Base-by-base conservation (phyloP, 2,329 filamentous ascomycete genomes). In the Fusarium sp. region DNA sequence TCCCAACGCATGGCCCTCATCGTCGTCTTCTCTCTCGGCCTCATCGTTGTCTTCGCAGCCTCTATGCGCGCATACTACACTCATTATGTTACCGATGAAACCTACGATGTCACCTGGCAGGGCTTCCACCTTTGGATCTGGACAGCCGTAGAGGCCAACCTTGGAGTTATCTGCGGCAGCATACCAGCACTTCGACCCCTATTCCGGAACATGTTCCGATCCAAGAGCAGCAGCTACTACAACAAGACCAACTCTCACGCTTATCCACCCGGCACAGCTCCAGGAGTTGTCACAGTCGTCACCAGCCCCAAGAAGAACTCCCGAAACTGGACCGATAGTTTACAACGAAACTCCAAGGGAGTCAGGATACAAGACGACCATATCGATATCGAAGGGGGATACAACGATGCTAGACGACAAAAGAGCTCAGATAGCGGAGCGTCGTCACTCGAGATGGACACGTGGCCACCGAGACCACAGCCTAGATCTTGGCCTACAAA, bases 61-160 rank as follows among this genome's bases (percentile, higher is more conserved):
- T 77, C 77, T 37, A 76, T 83, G 76, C 77, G 82, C 5, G 78
- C 79, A 7, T 83, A 83, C 63, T 84, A 80, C 78, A 74, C 80
- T 25, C 74, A 80, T 55, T 74, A 78, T 52, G 80, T 83, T 15
- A 79, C 81, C 10, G 69, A 78, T 35, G 46, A 78, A 38, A 82
- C 80, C 4, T 83, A 81, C 71, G 82, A 84, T 66, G 79, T 83
- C 1, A 84, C 82, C 5, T 84, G 82, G 82, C 71, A 82, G 12
- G 81, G 82, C 2, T 82, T 82, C 49, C 71, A 82, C 19, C 74
- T 84, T 23, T 84, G 82, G 82, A 80, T 83, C 35, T 84, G 82
- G 82, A 83, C 82, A 3, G 80, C 82, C 5, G 78, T 83, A 27
- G 82, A 84, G 64, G 81, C 80, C 4, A 83, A 84, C 52, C 67